Conservation (phyloP, 805 yeast genomes). For the Komagataella mondaviorum region DNA sequence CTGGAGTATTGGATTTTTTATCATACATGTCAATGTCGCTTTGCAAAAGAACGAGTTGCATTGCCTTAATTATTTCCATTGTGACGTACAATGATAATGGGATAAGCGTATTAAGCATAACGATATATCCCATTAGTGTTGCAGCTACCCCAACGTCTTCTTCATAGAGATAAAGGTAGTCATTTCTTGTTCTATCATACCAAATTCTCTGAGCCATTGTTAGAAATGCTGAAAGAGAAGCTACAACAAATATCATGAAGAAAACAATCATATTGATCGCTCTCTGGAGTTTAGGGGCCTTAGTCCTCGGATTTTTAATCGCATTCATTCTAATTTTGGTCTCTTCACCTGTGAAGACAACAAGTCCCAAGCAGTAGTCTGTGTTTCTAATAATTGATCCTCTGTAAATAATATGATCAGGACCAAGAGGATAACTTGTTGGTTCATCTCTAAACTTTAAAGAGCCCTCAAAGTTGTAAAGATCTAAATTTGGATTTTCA, state of each 20-base stretch:
- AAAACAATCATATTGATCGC: constrained; percentile 73
- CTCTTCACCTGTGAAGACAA: constrained; percentile 90
- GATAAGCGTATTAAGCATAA: constrained; percentile 94
- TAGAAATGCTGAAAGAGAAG: constrained; percentile 62
- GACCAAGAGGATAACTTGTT: constrained; percentile 44
- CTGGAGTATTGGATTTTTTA: constrained; percentile 70
- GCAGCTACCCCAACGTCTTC: constrained; percentile 79
- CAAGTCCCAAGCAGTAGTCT: constrained; percentile 57
- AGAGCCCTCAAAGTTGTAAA: constrained; percentile 85
- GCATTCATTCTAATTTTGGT: constrained; percentile 94
- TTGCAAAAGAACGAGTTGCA: constrained; percentile 71
- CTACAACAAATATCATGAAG: constrained; percentile 79
- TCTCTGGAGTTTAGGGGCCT: constrained; percentile 84
- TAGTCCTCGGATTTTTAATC: constrained; percentile 74
- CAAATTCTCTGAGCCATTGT: constrained; percentile 62
- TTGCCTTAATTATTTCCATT: constrained; percentile 86
- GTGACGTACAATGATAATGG: constrained; percentile 93
- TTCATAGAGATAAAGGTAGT: constrained; percentile 61
- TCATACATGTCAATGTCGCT: constrained; percentile 95
- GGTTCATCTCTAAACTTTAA: constrained; percentile 20
- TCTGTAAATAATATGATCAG: constrained; percentile 78
- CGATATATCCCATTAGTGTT: constrained; percentile 88
- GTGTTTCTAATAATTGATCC: constrained; percentile 89
- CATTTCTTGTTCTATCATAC: constrained; percentile 24
- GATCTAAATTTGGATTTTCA: constrained; percentile 87